A percentile compares a stretch with the other conserved stretches of the same genome.
Conservation (phyloP, 2,329 filamentous ascomycete genomes). For the Pyrenochaeta sp. region DNA sequence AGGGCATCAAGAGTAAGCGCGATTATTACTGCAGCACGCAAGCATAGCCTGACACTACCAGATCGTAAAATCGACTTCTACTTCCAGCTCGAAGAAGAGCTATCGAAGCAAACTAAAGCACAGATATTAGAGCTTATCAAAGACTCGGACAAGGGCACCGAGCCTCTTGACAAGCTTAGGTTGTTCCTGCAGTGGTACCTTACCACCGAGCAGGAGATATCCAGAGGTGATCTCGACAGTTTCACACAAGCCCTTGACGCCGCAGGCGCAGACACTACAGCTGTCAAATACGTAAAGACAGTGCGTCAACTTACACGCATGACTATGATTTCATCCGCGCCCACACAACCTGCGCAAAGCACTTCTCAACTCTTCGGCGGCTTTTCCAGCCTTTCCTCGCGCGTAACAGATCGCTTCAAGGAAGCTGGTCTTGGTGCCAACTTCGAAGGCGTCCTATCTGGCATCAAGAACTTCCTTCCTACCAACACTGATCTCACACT, state of each 20-base stretch:
- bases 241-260: constrained; percentile 85
- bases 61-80: constrained; percentile 94
- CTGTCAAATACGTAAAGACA: constrained; percentile 79
- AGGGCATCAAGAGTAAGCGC: constrained; percentile 75
- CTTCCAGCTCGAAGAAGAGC: constrained; percentile 92
- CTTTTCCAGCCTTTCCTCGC: constrained; percentile 89
- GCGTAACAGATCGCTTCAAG: constrained; percentile 92
- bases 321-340: constrained; percentile 94
- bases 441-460: constrained; percentile 92
- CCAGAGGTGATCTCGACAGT: constrained; percentile 79
- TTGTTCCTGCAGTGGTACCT: constrained; percentile 93
- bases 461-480: constrained; percentile 98
- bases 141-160: constrained; percentile 80
- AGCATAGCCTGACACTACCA: constrained; percentile 2
- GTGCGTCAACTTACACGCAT: constrained; percentile 95
- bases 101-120: constrained; percentile 87
- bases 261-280: constrained; percentile 77
- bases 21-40: neutral
- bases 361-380: constrained; percentile 87
- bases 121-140: constrained; percentile 89
- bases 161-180: constrained; percentile 87
- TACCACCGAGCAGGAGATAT: constrained; percentile 89
- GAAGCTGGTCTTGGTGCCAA: constrained; percentile 87
- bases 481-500: constrained; percentile 94
- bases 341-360: constrained; percentile 69